Evolutionary conservation across 371 early-diverging fungal species (phyloP).

Genomic region (Mucor ambiguus): DNA sequence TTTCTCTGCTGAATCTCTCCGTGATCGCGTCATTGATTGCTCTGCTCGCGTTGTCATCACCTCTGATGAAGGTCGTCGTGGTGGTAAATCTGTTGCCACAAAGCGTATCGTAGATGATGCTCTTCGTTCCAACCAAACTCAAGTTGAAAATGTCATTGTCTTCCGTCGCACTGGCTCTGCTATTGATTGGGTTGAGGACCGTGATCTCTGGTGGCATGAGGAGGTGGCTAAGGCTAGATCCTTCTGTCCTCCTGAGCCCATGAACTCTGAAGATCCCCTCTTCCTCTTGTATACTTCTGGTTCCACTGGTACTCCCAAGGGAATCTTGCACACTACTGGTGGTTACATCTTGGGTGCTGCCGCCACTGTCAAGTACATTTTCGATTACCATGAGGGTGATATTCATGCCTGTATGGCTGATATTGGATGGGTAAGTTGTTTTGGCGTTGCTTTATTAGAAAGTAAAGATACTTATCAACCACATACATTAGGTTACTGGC

Average conservation of each 20-base stretch:
- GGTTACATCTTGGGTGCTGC: conserved; percentile 94
- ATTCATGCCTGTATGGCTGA: conserved; percentile 84
- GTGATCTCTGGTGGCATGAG: conserved; percentile 92
- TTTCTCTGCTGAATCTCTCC: conserved; percentile 86
- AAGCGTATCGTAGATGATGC: conserved; percentile 94
- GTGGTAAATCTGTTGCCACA: conserved; percentile 85
- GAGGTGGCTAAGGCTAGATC: conserved; percentile 73
- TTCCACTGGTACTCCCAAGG: conserved; percentile 95
- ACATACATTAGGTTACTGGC: conserved; percentile 8
- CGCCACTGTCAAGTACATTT: conserved; percentile 86
- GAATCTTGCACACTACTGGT: conserved; percentile 89
- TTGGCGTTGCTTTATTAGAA: neutral
- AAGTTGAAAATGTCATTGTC: conserved; percentile 84
- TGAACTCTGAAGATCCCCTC: conserved; percentile 94
- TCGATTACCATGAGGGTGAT: conserved; percentile 85
- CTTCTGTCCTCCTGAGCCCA: conserved; percentile 80
- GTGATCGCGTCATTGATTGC: conserved; percentile 83
- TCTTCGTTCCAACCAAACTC: conserved; percentile 62
- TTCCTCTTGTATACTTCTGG: conserved; percentile 98
- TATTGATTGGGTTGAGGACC: conserved; percentile 70
- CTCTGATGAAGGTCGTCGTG: conserved; percentile 88
- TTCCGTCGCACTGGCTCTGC: conserved; percentile 83
- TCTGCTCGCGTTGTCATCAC: conserved; percentile 80
- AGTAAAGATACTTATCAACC: neutral
- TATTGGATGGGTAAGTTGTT: conserved; percentile 75